Evolutionary conservation across 257 asterid species (phyloP), one percentile per base, ranked within the genome.

Genomic region (Ilex aquifolium): DNA sequence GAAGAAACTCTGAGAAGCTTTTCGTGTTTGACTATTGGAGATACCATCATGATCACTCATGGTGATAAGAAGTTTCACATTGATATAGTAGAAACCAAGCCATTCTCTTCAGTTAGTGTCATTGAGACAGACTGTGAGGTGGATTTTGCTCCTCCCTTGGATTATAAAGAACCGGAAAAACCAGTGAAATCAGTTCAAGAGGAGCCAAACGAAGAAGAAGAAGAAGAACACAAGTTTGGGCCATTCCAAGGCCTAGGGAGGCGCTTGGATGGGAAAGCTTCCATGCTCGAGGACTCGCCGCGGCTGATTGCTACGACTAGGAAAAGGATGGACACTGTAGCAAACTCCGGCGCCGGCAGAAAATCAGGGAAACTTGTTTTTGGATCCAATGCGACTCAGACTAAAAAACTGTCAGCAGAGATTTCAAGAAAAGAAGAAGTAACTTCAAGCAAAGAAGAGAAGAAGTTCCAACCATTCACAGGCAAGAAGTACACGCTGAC

Each of bases 1-100:
- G 64, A 72, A 17, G 12, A 6, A 59, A 62, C 56, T 12, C 31
- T 52, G 27, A 66, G 30, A 51, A 6, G 36, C 29, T 72, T 61
- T 56, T 60, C 67, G 8, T 69, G 69, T 30, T 59, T 69, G 31
- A 63, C 69, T 49, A 42, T 64, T 9, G 69, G 74, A 9, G 74
- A 69, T 15, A 69, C 74, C 1, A 56, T 69, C 16, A 50, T 36
- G 56, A 63, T 69, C 49, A 10, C 40, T 30, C 30, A 63, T 57
- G 13, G 49, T 40, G 0, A 31, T 31, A 13, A 63, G 3, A 9
- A 6, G 65, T 63, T 48, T 39, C 36, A 32, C 32, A 63, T 63
- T 44, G 56, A 69, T 50, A 17, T 63, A 32, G 6, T 69, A 44
- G 69, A 69, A 63, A 63, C 69, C 32, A 64, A 55, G 11, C 65